Evolutionary conservation across 2,329 filamentous ascomycete genomes (phyloP).

Genomic region (Neoarthrinium moseri): DNA sequence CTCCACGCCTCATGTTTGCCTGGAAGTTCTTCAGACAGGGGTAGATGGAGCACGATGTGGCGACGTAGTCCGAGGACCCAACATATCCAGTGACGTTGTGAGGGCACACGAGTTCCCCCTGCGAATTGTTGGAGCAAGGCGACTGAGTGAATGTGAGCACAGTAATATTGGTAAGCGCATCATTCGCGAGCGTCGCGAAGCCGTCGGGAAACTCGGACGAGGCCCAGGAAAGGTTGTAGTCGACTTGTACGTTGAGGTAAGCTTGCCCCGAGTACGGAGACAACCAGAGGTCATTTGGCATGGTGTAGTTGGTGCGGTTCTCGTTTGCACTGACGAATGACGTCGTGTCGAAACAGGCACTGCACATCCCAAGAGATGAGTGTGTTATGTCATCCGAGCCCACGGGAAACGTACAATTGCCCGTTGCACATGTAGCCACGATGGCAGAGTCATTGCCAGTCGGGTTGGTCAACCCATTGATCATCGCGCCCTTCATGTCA

Average conservation of each 20-base stretch:
- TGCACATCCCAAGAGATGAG: constrained; percentile 24
- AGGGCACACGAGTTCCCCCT: constrained; percentile 14
- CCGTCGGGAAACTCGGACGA: constrained; percentile 14
- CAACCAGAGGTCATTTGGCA: constrained; percentile 19
- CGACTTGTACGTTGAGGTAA: constrained; percentile 16
- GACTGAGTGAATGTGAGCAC: constrained; percentile 16
- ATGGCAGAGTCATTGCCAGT: constrained; percentile 18
- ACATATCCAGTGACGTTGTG: constrained; percentile 8
- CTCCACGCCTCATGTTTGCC: constrained; percentile 11
- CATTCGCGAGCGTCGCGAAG: constrained; percentile 10
- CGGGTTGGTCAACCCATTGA: constrained; percentile 26
- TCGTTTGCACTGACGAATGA: constrained; percentile 11
- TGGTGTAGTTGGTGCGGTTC: constrained; percentile 13
- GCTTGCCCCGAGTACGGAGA: constrained; percentile 7
- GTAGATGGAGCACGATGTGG: constrained; percentile 17
- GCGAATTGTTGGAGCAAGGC: constrained; percentile 13
- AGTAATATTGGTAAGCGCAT: constrained; percentile 18
- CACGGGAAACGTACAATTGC: constrained; percentile 22
- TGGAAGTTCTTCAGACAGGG: constrained; percentile 18
- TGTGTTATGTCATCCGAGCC: constrained; percentile 19
- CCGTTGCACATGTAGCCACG: constrained; percentile 18
- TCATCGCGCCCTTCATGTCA: constrained; percentile 29
- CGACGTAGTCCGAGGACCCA: constrained; percentile 10
- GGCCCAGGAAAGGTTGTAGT: constrained; percentile 16
- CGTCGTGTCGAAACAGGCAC: constrained; percentile 21